phyloP scores from a whole-genome alignment of 2,329 filamentous ascomycete species.

The Verticillium alfalfae region DNA sequence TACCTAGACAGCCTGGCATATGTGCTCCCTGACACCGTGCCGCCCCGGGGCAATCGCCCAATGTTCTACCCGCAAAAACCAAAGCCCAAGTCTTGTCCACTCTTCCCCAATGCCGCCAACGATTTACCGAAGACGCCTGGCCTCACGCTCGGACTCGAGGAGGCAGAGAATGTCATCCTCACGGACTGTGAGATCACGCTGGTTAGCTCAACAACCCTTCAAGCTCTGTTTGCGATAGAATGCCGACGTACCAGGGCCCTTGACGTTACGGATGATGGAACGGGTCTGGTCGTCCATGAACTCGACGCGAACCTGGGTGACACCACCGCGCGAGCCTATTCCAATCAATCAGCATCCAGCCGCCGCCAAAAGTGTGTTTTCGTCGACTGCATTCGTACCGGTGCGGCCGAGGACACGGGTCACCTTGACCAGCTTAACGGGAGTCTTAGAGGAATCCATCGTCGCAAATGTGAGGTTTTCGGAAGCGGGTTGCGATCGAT shows the following conservation, averaged over 20 bases:
- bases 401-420: slow-evolving; percentile 97
- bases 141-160: slow-evolving; percentile 99
- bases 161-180: slow-evolving; percentile 98
- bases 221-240: not conserved
- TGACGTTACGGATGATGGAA: slow-evolving; percentile 99
- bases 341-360: not conserved
- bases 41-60: not conserved
- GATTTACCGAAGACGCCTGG: slow-evolving; percentile 87
- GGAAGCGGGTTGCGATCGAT: not conserved
- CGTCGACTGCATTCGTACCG: slow-evolving; percentile 52
- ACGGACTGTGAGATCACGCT: slow-evolving; percentile 41
- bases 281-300: slow-evolving; percentile 99
- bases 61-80: not conserved
- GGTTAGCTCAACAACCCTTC: not conserved
- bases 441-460: slow-evolving; percentile 92
- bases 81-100: not conserved
- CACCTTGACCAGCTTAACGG: slow-evolving; percentile 99
- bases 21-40: not conserved
- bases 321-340: slow-evolving; percentile 96
- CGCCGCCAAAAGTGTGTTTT: not conserved
- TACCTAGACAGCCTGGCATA: not conserved
- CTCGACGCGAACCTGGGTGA: slow-evolving; percentile 99
- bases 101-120: not conserved
- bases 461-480: not conserved
- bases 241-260: slow-evolving; percentile 78